These are phyloP conservation scores for Ogataea parapolymorpha DNA, from an alignment of 805 yeast genomes.

Conservation along the genomic window DNA sequence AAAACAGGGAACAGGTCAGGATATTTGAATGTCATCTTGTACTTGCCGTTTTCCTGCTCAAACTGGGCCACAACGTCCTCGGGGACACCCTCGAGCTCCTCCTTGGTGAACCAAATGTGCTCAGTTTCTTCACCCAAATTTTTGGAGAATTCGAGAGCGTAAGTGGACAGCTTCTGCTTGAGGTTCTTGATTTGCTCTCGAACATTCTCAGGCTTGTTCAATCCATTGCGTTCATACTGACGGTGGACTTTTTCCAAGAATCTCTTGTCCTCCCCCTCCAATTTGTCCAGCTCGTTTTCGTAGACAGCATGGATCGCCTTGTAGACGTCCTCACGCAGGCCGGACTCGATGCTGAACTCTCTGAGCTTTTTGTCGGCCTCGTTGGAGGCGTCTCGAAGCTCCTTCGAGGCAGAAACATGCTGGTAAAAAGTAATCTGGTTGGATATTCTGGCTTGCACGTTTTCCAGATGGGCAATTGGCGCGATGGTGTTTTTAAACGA, in stretches of 20 bases:
- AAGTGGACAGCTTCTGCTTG: conserved; percentile 55
- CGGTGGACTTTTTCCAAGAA: conserved; percentile 54
- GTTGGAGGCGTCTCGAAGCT: conserved; percentile 67
- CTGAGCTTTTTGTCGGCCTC: conserved; percentile 57
- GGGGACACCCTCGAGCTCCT: conserved; percentile 75
- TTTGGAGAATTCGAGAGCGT: conserved; percentile 55
- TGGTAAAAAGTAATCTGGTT: conserved; percentile 65
- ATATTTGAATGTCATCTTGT: conserved; percentile 74
- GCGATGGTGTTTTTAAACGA: conserved; percentile 54
- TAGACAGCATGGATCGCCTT: conserved; percentile 53
- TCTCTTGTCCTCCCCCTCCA: conserved; percentile 55
- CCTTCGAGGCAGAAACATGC: conserved; percentile 63
- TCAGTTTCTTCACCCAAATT: conserved; percentile 72
- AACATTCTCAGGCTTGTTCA: conserved; percentile 53
- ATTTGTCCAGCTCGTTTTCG: conserved; percentile 31
- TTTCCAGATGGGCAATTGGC: conserved; percentile 51
- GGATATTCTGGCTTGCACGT: conserved; percentile 41
- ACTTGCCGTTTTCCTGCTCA: conserved; percentile 38
- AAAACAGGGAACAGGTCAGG: conserved; percentile 79
- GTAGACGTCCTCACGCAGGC: conserved; percentile 64
- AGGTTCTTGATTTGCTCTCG: conserved; percentile 56
- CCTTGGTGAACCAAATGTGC: conserved; percentile 52
- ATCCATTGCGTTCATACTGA: conserved; percentile 65
- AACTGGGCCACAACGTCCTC: conserved; percentile 57
- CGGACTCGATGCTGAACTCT: conserved; percentile 59